phyloP scores from a whole-genome alignment of 805 yeast species.

The Wickerhamiella kurtzmanii region DNA sequence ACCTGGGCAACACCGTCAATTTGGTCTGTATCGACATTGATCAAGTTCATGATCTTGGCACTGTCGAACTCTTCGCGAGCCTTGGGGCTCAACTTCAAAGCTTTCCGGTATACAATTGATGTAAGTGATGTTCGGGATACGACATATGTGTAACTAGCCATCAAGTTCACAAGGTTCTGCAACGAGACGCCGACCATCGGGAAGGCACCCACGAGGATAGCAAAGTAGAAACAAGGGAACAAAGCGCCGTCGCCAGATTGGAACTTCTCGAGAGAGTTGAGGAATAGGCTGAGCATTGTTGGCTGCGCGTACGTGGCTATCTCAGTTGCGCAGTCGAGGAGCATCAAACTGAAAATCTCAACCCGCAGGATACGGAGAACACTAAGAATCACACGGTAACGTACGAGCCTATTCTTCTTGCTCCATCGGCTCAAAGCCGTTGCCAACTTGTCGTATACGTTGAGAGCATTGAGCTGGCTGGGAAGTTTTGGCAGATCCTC shows the following conservation, averaged over 20 bases:
- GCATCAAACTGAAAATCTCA: conserved; percentile 6
- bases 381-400: conserved; percentile 13
- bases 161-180: conserved; percentile 10
- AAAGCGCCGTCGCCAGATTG: conserved; percentile 9
- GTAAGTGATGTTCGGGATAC: conserved; percentile 33
- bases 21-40: conserved; percentile 88
- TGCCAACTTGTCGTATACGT: conserved; percentile 9
- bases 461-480: conserved; percentile 13
- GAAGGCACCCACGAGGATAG: conserved; percentile 12
- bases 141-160: conserved; percentile 10
- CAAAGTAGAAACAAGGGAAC: conserved; percentile 16
- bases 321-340: conserved; percentile 8
- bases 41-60: conserved; percentile 84
- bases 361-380: conserved; percentile 3
- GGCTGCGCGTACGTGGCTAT: conserved; percentile 13
- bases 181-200: conserved; percentile 14
- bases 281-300: conserved; percentile 13
- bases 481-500: conserved; percentile 19
- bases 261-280: conserved; percentile 12
- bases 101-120: conserved; percentile 54
- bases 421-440: conserved; percentile 2
- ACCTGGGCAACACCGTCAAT: conserved; percentile 64
- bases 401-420: neutral
- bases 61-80: conserved; percentile 55
- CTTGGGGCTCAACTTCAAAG: conserved; percentile 49